A percentile compares a stretch with the other conserved stretches of the same genome.
Evolutionary conservation across 495 filamentous ascomycete genomes (phyloP).

Genomic region (Penicillium lividum): DNA sequence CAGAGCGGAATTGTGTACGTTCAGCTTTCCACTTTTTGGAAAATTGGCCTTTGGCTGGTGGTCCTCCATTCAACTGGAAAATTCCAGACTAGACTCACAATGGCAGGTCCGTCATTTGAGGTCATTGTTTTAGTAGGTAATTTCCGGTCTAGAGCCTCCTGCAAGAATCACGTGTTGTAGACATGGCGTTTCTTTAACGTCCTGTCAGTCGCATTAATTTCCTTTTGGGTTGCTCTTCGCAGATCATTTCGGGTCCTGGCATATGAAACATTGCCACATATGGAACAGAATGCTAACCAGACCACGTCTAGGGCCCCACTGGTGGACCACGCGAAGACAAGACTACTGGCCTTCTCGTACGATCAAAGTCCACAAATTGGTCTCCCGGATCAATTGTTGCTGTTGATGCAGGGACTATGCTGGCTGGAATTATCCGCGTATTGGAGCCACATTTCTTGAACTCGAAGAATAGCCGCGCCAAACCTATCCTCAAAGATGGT

Average conservation of each 20-base stretch:
- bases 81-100: conserved; percentile 2
- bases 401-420: conserved; percentile 89
- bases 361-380: conserved; percentile 78
- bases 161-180: background rate
- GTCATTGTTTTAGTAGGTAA: conserved; percentile 77
- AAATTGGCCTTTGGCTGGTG: background rate
- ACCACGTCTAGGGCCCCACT: conserved; percentile 71
- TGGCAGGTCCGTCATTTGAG: conserved; percentile 59
- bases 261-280: conserved; percentile 18
- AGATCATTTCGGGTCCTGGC: conserved; percentile 21
- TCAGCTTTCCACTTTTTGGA: background rate
- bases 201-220: background rate
- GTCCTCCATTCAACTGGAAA: background rate
- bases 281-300: conserved; percentile 22
- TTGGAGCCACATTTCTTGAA: conserved; percentile 54
- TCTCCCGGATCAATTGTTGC: conserved; percentile 75
- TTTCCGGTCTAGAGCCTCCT: conserved; percentile 11
- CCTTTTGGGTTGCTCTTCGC: background rate
- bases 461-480: conserved; percentile 27
- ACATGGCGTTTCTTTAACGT: conserved; percentile 4
- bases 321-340: conserved; percentile 89
- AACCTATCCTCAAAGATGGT: conserved; percentile 35
- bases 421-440: conserved; percentile 77
- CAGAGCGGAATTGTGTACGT: background rate
- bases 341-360: conserved; percentile 84